Evolutionary conservation across 73 alveolate species (phyloP).

Genomic region (Paramecium pentaurelia): DNA sequence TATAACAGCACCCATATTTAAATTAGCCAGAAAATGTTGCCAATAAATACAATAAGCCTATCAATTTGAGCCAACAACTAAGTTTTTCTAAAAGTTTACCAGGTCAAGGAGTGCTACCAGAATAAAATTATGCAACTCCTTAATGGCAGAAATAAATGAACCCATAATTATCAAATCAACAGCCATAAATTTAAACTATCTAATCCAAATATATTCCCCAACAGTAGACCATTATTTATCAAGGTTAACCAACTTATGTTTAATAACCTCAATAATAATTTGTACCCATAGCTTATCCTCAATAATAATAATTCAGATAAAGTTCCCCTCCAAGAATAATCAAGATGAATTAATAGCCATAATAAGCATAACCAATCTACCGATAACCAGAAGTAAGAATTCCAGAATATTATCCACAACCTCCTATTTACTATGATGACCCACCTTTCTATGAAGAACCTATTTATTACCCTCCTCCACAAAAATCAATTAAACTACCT

Average conservation of each 20-base stretch:
- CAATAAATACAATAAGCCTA: not conserved
- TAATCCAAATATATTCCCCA: not conserved
- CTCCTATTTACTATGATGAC: not conserved
- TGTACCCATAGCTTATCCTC: not conserved
- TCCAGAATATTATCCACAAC: not conserved
- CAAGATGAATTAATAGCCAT: not conserved
- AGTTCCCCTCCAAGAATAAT: not conserved
- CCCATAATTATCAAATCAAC: not conserved
- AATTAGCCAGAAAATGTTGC: not conserved
- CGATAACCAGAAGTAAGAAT: not conserved
- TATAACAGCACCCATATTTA: constrained; percentile 19
- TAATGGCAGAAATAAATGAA: not conserved
- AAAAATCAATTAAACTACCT: not conserved
- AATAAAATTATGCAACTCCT: not conserved
- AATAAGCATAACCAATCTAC: not conserved
- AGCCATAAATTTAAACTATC: not conserved
- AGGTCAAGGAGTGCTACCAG: not conserved
- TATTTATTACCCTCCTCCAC: not conserved
- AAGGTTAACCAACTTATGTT: not conserved
- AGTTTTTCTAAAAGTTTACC: not conserved
- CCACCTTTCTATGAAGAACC: not conserved
- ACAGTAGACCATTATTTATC: not conserved
- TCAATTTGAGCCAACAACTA: not conserved
- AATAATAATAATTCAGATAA: not conserved
- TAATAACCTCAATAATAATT: not conserved